Evolutionary conservation across 2,329 filamentous ascomycete genomes (phyloP).

Genomic region (Neonectria faginata): DNA sequence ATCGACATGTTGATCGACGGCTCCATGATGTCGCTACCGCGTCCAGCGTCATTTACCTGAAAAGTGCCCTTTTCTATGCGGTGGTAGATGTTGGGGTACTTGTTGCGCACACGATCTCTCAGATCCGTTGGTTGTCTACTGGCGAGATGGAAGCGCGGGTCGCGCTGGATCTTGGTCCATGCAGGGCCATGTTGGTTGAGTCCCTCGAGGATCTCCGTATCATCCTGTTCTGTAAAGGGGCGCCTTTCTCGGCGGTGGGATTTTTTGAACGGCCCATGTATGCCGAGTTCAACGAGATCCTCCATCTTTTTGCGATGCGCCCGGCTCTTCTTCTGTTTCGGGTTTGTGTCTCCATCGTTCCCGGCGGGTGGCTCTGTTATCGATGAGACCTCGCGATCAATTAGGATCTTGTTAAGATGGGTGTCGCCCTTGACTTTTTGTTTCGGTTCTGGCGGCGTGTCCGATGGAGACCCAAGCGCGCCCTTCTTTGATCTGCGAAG

Average conservation of each 20-base stretch:
- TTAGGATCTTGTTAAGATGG: constrained; percentile 68
- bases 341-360: constrained; percentile 50
- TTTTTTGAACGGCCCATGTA: constrained; percentile 71
- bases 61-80: constrained; percentile 67
- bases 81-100: constrained; percentile 69
- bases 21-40: constrained; percentile 60
- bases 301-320: constrained; percentile 68
- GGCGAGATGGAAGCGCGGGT: constrained; percentile 68
- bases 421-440: constrained; percentile 61
- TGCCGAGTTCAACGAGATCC: constrained; percentile 68
- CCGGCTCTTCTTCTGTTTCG: constrained; percentile 62
- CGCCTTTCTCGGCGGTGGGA: constrained; percentile 70
- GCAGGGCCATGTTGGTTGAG: constrained; percentile 70
- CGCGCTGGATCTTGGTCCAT: constrained; percentile 75
- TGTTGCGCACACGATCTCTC: constrained; percentile 72
- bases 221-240: constrained; percentile 72
- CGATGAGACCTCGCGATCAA: constrained; percentile 55
- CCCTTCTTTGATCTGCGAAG: constrained; percentile 59
- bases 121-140: constrained; percentile 72
- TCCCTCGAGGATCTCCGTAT: constrained; percentile 70
- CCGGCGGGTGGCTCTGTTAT: constrained; percentile 45
- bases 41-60: constrained; percentile 56
- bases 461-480: constrained; percentile 38
- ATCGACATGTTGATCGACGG: constrained; percentile 64
- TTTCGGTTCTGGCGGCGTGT: constrained; percentile 44